Percentiles rank a stretch among this genome's conserved stretches.
Conservation (phyloP, 2,329 filamentous ascomycete genomes). For the Setomelanomma holmii region DNA sequence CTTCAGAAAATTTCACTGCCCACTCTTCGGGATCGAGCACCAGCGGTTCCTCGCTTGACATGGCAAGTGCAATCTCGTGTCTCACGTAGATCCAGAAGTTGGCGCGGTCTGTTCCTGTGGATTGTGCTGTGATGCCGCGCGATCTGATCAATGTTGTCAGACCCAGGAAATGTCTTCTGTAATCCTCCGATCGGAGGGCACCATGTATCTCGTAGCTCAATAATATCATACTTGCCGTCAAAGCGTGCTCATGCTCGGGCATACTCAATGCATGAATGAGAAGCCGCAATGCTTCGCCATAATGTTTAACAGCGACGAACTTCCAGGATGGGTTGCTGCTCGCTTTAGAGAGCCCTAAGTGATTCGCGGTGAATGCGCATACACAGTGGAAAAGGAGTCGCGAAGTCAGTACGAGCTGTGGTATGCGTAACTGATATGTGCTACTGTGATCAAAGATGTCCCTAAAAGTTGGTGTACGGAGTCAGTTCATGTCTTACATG, state of each 20-base stretch:
- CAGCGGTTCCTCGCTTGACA: conserved; percentile 38
- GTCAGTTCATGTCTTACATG: neutral
- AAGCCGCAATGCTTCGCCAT: conserved; percentile 38
- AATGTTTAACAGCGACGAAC: conserved; percentile 36
- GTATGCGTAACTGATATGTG: conserved; percentile 41
- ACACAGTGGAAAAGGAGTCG: conserved; percentile 43
- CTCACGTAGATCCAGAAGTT: conserved; percentile 47
- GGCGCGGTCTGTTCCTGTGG: conserved; percentile 36
- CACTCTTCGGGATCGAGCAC: conserved; percentile 40
- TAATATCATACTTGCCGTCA: conserved; percentile 44
- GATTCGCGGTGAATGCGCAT: conserved; percentile 45
- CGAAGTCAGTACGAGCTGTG: conserved; percentile 35
- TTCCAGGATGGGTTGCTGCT: conserved; percentile 38
- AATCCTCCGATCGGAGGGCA: conserved; percentile 35
- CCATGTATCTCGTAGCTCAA: conserved; percentile 44
- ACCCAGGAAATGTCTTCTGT: conserved; percentile 40
- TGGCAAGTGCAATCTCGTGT: conserved; percentile 42
- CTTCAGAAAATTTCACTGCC: conserved; percentile 36
- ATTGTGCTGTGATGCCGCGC: conserved; percentile 35
- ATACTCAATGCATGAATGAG: conserved; percentile 39
- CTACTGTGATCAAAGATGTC: conserved; percentile 24
- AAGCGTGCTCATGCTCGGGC: conserved; percentile 33
- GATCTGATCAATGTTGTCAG: conserved; percentile 40
- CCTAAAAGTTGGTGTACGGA: too few species aligned
- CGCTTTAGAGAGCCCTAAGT: conserved; percentile 36